Evolutionary conservation across 345 rosid species (phyloP).

Genomic region (Eucalyptus brandiana): DNA sequence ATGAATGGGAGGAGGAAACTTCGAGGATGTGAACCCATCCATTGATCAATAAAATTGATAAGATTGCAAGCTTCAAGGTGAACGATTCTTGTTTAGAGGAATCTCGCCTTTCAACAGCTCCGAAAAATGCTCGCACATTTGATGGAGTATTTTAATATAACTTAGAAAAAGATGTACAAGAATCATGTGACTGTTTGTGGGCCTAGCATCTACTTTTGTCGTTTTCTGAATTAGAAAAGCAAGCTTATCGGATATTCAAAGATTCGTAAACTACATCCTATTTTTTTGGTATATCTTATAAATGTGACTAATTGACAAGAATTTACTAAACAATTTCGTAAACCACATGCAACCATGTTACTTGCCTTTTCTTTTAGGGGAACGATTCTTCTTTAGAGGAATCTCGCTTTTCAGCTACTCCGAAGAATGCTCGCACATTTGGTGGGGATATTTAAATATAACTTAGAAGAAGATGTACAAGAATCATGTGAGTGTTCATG

Average conservation of each 20-base stretch:
- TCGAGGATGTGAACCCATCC: not conserved
- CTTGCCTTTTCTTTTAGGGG: not conserved
- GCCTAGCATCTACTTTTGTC: not conserved
- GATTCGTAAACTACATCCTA: not conserved
- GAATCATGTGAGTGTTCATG: not conserved
- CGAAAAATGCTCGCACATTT: not conserved
- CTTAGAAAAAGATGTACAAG: not conserved
- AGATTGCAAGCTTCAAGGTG: not conserved
- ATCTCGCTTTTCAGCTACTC: not conserved
- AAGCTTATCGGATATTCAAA: no score
- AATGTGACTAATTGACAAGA: not conserved
- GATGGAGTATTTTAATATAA: not conserved
- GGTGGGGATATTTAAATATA: no score
- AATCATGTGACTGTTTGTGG: not conserved
- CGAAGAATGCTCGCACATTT: no score
- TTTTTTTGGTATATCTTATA: not conserved
- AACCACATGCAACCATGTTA: not conserved
- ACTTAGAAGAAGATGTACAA: not conserved
- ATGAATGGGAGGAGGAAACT: not conserved
- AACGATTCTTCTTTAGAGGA: not conserved
- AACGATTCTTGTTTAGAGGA: not conserved
- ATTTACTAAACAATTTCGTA: no score
- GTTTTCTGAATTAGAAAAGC: not conserved
- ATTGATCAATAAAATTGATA: not conserved
- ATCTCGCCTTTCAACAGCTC: not conserved